Evolutionary conservation across 768 basidiomycete species (phyloP).

Genomic region (Piloderma croceum): DNA sequence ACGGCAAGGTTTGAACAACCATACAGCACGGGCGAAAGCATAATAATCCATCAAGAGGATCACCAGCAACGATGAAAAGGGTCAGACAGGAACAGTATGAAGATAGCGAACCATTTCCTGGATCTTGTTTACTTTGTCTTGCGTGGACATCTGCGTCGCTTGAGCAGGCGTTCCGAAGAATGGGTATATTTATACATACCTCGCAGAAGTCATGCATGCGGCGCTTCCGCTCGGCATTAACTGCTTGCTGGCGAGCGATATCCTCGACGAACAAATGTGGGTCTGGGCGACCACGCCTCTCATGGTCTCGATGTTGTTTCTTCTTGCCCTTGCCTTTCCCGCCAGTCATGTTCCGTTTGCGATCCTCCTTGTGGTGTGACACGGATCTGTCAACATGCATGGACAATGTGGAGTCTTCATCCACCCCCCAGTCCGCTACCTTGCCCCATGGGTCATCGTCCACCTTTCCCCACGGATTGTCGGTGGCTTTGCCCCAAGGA

Average conservation of each 20-base stretch:
- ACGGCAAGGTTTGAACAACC: too few species aligned
- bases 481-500: background rate
- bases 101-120: conserved; percentile 42
- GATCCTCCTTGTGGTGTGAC: background rate
- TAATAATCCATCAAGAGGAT: too few species aligned
- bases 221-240: conserved; percentile 32
- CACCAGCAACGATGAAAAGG: too few species aligned
- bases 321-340: background rate
- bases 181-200: conserved; percentile 25
- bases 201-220: conserved; percentile 49
- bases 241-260: conserved; percentile 36
- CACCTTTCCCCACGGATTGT: conserved; percentile 14
- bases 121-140: conserved; percentile 49
- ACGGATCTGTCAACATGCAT: background rate
- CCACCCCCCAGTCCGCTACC: conserved; percentile 11
- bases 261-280: conserved; percentile 39
- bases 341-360: background rate
- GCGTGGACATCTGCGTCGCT: conserved; percentile 43
- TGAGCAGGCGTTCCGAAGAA: background rate
- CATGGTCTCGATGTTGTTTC: background rate
- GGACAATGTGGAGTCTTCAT: background rate
- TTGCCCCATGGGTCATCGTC: conserved; percentile 14
- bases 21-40: too few species aligned
- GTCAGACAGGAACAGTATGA: too few species aligned
- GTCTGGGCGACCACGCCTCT: conserved; percentile 16